A percentile compares a stretch with the other conserved stretches of the same genome.
Conservation (phyloP, 2,329 filamentous ascomycete genomes). For the Claviceps pazoutovae region DNA sequence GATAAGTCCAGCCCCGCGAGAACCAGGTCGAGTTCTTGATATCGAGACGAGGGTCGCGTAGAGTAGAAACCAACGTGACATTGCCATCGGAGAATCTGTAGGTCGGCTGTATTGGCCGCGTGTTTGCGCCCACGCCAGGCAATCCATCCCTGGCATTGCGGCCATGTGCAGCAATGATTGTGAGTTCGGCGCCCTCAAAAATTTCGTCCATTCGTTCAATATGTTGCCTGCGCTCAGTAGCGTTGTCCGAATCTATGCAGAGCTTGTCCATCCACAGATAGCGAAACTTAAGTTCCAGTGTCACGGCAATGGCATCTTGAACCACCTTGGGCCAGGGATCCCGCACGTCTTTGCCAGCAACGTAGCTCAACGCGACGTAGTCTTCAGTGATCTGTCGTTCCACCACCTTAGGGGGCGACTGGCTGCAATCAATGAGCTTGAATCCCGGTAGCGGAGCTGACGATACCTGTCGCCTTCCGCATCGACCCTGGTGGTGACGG, state of each 20-base stretch:
- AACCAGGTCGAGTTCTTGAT: conserved; percentile 21
- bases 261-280: conserved; percentile 26
- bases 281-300: conserved; percentile 17
- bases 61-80: conserved; percentile 19
- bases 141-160: conserved; percentile 20
- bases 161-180: conserved; percentile 25
- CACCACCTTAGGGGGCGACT: conserved; percentile 18
- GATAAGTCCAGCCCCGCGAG: conserved; percentile 25
- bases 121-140: conserved; percentile 18
- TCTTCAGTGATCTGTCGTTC: conserved; percentile 14
- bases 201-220: conserved; percentile 24
- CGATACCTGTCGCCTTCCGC: conserved; percentile 13
- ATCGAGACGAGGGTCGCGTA: conserved; percentile 17
- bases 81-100: conserved; percentile 19
- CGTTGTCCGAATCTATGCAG: conserved; percentile 17
- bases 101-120: conserved; percentile 15
- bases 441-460: conserved; percentile 18
- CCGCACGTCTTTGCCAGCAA: conserved; percentile 16
- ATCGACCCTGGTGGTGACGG: conserved; percentile 19
- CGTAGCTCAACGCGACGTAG: conserved; percentile 23
- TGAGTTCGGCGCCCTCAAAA: conserved; percentile 20
- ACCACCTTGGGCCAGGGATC: conserved; percentile 19
- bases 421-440: conserved; percentile 19
- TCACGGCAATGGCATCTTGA: conserved; percentile 18
- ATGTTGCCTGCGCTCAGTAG: conserved; percentile 16